Evolutionary conservation across 2,329 filamentous ascomycete species (phyloP).

Genomic region (Sclerotinia spermophila): DNA sequence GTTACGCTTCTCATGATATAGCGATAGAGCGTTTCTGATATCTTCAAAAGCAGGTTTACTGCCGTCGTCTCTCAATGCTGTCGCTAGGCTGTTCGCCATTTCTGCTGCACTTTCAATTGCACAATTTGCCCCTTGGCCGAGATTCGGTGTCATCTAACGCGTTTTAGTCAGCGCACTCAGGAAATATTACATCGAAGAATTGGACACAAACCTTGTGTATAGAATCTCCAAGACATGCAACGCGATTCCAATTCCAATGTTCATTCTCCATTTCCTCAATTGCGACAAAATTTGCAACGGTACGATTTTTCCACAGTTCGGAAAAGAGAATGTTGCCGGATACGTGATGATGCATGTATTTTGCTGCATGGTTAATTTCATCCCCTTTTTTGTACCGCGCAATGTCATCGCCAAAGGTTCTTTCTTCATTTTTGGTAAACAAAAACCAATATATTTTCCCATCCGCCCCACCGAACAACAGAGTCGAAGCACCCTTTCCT

Average conservation of each 20-base stretch:
- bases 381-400: constrained; percentile 3
- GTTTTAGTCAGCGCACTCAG: neutral
- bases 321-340: constrained; percentile 9
- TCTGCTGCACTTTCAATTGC: constrained; percentile 42
- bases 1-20: constrained; percentile 26
- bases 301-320: constrained; percentile 3
- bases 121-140: constrained; percentile 42
- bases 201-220: constrained; percentile 24
- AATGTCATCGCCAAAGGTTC: neutral
- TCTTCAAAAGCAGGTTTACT: constrained; percentile 1
- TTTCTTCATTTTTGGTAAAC: constrained; percentile 13
- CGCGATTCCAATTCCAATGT: constrained; percentile 24
- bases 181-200: constrained; percentile 13
- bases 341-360: constrained; percentile 4
- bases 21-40: neutral
- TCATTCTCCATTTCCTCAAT: constrained; percentile 21
- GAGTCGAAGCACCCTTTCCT: constrained; percentile 5
- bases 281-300: neutral
- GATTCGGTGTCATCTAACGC: constrained; percentile 12
- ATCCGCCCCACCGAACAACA: constrained; percentile 10
- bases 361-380: neutral
- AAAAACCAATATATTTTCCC: constrained; percentile 16
- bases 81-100: constrained; percentile 36
- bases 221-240: constrained; percentile 27
- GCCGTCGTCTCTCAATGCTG: constrained; percentile 3